These are phyloP conservation scores for Quercus rubra DNA, from an alignment of 306 rosid genomes.

Conservation along the genomic window DNA sequence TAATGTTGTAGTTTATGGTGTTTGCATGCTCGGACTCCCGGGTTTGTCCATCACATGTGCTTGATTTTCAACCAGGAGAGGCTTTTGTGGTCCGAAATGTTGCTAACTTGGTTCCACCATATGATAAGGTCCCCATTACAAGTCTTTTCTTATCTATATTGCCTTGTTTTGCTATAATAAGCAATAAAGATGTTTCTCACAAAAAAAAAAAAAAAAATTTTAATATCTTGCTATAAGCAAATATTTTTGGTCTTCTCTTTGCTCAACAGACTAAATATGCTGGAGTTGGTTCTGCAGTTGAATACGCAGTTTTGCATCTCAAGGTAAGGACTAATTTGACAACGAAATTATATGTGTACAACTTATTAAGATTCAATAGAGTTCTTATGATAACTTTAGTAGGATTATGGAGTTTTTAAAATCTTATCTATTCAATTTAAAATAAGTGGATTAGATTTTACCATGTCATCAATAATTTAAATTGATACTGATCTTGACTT, in stretches of 20 bases:
- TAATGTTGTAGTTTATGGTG: slow-evolving; percentile 69
- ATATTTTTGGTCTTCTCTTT: not conserved
- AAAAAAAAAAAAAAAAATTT: too few relatives aligned
- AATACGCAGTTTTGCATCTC: slow-evolving; percentile 84
- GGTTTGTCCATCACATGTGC: slow-evolving; percentile 93
- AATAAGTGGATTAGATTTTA: too few relatives aligned
- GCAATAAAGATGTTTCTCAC: not conserved
- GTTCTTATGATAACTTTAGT: too few relatives aligned
- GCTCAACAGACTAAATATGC: slow-evolving; percentile 48
- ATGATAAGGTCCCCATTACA: slow-evolving; percentile 45
- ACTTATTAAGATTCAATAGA: too few relatives aligned
- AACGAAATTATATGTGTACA: too few relatives aligned
- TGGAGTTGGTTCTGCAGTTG: slow-evolving; percentile 82
- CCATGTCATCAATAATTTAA: too few relatives aligned
- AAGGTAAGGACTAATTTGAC: slow-evolving; percentile 46
- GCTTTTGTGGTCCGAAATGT: slow-evolving; percentile 96
- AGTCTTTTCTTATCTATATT: not conserved
- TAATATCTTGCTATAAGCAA: too few relatives aligned
- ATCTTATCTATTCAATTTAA: too few relatives aligned
- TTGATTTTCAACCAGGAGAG: slow-evolving; percentile 96
- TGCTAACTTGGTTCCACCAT: slow-evolving; percentile 96
- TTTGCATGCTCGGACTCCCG: slow-evolving; percentile 99
- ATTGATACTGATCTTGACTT: too few relatives aligned
- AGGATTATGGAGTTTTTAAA: too few relatives aligned
- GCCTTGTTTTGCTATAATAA: not conserved